Evolutionary conservation across 176 grass and related monocot species (phyloP), one percentile per base, ranked within the genome.

Genomic region (Melocanna baccifera): DNA sequence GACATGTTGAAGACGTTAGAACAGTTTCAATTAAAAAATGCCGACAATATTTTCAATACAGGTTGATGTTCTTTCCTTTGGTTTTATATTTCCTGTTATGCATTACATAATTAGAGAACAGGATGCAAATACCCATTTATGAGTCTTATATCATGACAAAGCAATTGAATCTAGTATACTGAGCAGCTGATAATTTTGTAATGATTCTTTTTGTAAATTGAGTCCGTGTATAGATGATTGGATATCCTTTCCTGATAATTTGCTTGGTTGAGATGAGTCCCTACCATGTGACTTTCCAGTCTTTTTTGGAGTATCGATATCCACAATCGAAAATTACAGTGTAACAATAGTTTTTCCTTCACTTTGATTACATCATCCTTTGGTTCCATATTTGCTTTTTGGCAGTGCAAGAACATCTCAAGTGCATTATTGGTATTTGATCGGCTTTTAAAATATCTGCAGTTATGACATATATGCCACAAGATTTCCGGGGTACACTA

Each of bases 401-500:
- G 1, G 30, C 26, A 30, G 28, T 25, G 51, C 63, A 23, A 73
- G 51, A 68, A 23, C 25, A 65, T 25, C 28, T 76, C 66, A 72
- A 28, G 20, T 71, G 52, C 67, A 64, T 71, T 70, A 40, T 81
- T 68, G 45, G 53, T 67, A 78, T 78, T 73, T 89, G 75, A 82
- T 73, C 40, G 58, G 34, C 42, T 10, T 71, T 77, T 92, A 84
- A 73, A 80, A 89, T 90, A 87, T 93, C 71, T 90, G 90, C 86
- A 99, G 93, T 99, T 83, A 96, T 99, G 96, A 99, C 96, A 71
- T 99, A 99, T 78, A 93, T 99, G 96, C 96, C 96, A 73, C 96
- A 99, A 91, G 96, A 99, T 81, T 99, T 99, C 77, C 90, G 96
- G 36, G 96, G 93, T 43, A 85, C 85, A 46, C 80, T 99, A 76